Base-by-base conservation (phyloP, 2,329 filamentous ascomycete genomes). In the Microdochium paspali region DNA sequence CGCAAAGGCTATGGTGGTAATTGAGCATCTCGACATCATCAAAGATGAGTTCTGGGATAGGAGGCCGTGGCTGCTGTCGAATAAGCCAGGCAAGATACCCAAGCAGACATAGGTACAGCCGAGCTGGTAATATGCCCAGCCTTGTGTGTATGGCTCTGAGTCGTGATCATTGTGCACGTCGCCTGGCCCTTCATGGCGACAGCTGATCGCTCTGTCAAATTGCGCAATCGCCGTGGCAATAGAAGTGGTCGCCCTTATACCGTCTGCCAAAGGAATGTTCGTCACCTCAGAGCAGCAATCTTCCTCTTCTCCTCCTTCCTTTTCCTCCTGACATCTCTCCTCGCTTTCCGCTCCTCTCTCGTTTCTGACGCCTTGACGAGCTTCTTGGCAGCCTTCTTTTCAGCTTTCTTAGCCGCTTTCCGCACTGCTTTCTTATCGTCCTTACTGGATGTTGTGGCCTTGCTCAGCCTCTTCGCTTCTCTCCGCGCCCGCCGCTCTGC, bases 1-100 rank as follows among this genome's bases (percentile, higher is more conserved):
- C 47, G 76, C 79, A 50, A 96, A 95, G 65, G 90, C 90, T 1
- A 77, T 77, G 46, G 82, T 98, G 43, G 79, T 87, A 30, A 75
- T 94, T 31, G 84, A 90, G 60, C 90, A 97, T 70, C 68, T 93
- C 50, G 93, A 98, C 67, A 87, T 98, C 58, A 97, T 98, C 66
- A 90, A 86, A 58, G 88, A 97, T 65, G 86, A 88, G 3, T 98
- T 98, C 61, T 98, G 93, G 93, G 77, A 88, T 53, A 77, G 76
- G 57, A 76, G 90, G 60, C 90, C 90, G 2, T 97, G 90, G 88
- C 73, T 93, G 48, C 62, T 90, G 46, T 87, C 84, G 1, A 84
- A 85, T 53, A 85, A 81, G 63, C 84, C 84, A 4, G 85, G 85
- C 21, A 84, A 79, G 58, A 71, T 84, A 56, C 82, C 82, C n/a